Base-by-base conservation (phyloP, 225 moss, liverwort and hornwort species). In the Sphagnum tenellum region DNA sequence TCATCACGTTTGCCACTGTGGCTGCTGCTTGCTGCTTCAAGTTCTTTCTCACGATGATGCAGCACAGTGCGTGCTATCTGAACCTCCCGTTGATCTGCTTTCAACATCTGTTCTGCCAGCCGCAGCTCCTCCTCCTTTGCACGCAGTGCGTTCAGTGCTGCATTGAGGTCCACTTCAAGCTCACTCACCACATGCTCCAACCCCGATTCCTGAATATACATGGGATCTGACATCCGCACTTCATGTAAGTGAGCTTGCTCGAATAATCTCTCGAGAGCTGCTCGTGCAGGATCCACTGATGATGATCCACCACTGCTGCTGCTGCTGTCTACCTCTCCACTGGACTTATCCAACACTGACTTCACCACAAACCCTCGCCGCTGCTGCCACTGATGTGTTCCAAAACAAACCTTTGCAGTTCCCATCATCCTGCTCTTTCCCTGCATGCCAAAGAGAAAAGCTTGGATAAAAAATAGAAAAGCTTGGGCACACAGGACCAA, bases 211-310 rank as follows among this genome's bases (percentile, higher is more conserved):
- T 54, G 60, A 48, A 45, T 68, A 45, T 51, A 62, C 8, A 59
- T 57, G 7, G 70, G 50, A 52, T 67, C 75, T 5, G 50, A n/a
- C 47, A 66, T 51, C 49, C 67, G 73, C 51, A 76, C 76, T 64
- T 79, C 78, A 69, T 73, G 69, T 62, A 71, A 69, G 29, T 75
- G 73, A 54, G 76, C 76, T 48, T 83, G 76, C 10, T 63, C 57
- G 67, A 77, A 84, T 44, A 80, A 65, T n/a, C 69, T 72, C 66
- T 80, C 84, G 8, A 84, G 50, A 3, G 84, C 80, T 12, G 69
- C 69, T 48, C 75, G 55, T 14, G 67, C 75, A 55, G 75, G 69
- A 67, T 75, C 80, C 6, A 55, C 66, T 0, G 58, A 50, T 46
- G 74, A 74, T 64, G 9, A 67, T 13, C 29, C 44, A 3, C 48